Evolutionary conservation across 257 asterid genomes (phyloP), one percentile per base, ranked within the genome.

Genomic region (Mentha longifolia): DNA sequence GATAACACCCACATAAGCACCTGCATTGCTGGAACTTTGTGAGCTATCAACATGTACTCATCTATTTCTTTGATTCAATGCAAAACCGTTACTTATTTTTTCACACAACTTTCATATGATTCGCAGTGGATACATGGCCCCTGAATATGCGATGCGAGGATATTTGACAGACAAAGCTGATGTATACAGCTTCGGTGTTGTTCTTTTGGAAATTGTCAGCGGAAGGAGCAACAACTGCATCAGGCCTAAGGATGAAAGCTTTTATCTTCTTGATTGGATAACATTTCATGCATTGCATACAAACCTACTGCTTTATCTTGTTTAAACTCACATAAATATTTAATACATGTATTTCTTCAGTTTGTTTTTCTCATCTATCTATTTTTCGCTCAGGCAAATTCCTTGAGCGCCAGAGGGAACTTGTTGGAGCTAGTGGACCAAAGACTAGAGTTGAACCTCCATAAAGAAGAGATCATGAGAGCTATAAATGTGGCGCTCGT

Each of bases 201-300:
- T 85, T 51, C 68, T 80, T 15, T 39, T 83, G 56, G 90, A 85
- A 77, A 68, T 82, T 19, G 68, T 85, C 20, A 68, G 85, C 59
- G 90, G 90, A 37, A 78, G 76, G 57, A 67, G 70, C 79, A 85
- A 83, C 71, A 76, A 76, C 33, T 76, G 78, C 79, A 20, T 66
- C 61, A 70, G 15, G 76, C 15, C 79, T 8, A 80, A 78, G 67
- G 85, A 42, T 5, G 80, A 74, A 1, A 9, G 42, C 56, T 73
- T 85, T 65, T 80, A 82, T 68, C 83, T 85, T 69, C 85, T 85
- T 15, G 90, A 85, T 52, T 80, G 83, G 87, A 88, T 85, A 84
- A 79, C 14, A 16, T 17, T 51, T 33, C 6, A 31, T 59, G 17
- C 15, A 5, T 28, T 52, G 4, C 9, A 5, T 33, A 20, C n/a